Evolutionary conservation across 1,284 basidiomycete species (phyloP).

Genomic region (Vanrija pseudolonga): DNA sequence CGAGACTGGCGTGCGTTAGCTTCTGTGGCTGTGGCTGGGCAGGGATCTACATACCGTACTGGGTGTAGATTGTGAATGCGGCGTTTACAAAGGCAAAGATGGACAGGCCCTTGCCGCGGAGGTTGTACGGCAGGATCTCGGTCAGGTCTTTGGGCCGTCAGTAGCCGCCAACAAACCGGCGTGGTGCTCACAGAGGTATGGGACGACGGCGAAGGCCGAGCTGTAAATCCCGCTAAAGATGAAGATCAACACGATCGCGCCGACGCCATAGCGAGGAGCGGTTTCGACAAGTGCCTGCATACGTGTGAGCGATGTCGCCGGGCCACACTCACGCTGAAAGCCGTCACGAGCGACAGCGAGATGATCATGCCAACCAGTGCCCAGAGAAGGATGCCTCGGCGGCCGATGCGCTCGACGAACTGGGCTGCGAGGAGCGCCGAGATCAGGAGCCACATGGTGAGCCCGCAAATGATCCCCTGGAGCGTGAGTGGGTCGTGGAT

Average conservation of each 20-base stretch:
- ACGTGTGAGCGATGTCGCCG: conserved; percentile 13
- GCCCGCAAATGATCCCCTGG: conserved; percentile 62
- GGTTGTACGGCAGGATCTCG: conserved; percentile 24
- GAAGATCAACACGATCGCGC: conserved; percentile 7
- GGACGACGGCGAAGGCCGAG: conserved; percentile 28
- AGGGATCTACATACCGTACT: neutral
- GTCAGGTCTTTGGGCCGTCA: conserved; percentile 9
- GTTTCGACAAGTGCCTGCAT: conserved; percentile 28
- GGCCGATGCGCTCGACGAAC: conserved; percentile 25
- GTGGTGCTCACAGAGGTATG: conserved; percentile 61
- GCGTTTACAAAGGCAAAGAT: conserved; percentile 10
- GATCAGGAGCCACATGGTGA: conserved; percentile 5
- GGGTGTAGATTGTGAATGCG: neutral
- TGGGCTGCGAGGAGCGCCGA: conserved; percentile 26
- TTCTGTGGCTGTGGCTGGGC: too few relatives aligned
- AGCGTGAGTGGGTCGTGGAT: conserved; percentile 60
- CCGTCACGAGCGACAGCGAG: conserved; percentile 62
- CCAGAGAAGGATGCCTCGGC: conserved; percentile 45
- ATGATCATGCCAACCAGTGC: conserved; percentile 62
- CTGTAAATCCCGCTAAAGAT: conserved; percentile 22
- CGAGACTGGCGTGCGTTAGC: conserved; percentile 3
- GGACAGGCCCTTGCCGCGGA: conserved; percentile 26
- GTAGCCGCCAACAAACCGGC: conserved; percentile 34
- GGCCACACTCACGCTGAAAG: conserved; percentile 58
- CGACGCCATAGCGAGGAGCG: conserved; percentile 23